A percentile compares a stretch with the other conserved stretches of the same genome.
These are phyloP conservation scores for Magnusiomyces tetraspermus DNA, from an alignment of 1,139 yeast genomes.

Conservation along the genomic window DNA sequence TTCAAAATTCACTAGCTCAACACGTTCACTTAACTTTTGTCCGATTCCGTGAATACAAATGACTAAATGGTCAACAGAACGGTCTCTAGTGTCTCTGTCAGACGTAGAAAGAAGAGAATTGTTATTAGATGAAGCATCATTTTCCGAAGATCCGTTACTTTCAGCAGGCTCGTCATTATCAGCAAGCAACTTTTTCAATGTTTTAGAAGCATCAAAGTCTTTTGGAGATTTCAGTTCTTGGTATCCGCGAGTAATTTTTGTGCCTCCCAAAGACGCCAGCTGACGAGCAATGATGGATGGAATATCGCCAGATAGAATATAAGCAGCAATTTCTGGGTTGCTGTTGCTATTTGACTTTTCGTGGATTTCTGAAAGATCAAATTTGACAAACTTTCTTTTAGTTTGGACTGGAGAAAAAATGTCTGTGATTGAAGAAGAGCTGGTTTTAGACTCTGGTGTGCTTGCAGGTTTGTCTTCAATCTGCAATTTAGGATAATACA, in stretches of 20 bases:
- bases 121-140: background rate
- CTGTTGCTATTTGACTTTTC: background rate
- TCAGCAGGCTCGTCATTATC: constrained; percentile 1
- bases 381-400: background rate
- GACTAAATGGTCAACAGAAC: constrained; percentile 60
- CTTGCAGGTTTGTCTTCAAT: background rate
- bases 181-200: constrained; percentile 1
- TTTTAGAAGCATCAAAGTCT: constrained; percentile 10
- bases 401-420: background rate
- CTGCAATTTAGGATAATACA: background rate
- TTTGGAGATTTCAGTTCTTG: constrained; percentile 7
- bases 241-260: constrained; percentile 23
- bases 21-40: constrained; percentile 64
- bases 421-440: background rate
- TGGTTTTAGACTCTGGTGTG: background rate
- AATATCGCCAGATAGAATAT: constrained; percentile 11
- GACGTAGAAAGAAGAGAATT: background rate
- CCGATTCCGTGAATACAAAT: constrained; percentile 89
- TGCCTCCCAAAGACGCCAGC: constrained; percentile 17
- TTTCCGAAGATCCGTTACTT: background rate
- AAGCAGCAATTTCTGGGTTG: constrained; percentile 11
- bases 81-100: background rate
- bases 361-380: background rate
- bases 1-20: constrained; percentile 72
- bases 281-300: constrained; percentile 7